Conservation (phyloP, 495 filamentous ascomycete species). For the Bryoglossum gracile region DNA sequence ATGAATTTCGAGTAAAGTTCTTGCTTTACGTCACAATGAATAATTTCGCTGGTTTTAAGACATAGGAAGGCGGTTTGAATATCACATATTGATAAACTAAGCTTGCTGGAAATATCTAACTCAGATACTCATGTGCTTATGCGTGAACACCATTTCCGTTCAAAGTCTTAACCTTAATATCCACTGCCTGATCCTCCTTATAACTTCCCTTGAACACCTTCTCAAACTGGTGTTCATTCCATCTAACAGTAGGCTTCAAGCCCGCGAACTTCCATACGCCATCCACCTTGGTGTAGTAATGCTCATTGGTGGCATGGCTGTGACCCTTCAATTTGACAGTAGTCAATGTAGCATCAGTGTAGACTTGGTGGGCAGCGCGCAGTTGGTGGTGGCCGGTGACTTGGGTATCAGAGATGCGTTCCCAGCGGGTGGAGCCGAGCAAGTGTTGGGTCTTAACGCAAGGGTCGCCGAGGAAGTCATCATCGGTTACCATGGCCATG, state of each 20-base stretch:
- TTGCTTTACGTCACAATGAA: no score
- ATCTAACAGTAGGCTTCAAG: conserved; percentile 60
- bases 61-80: no score
- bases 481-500: conserved; percentile 59
- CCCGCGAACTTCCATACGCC: conserved; percentile 82
- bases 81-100: no score
- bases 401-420: conserved; percentile 58
- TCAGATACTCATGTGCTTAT: no score
- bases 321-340: conserved; percentile 57
- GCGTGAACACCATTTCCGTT: background rate
- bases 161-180: conserved; percentile 45
- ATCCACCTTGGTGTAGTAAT: conserved; percentile 67
- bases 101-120: no score
- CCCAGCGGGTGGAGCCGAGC: conserved; percentile 65
- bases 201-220: conserved; percentile 49
- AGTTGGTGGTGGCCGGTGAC: conserved; percentile 70
- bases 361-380: conserved; percentile 64
- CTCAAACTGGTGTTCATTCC: conserved; percentile 64
- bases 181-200: conserved; percentile 51
- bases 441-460: conserved; percentile 60
- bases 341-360: conserved; percentile 44
- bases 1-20: no score
- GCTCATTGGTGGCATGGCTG: conserved; percentile 61
- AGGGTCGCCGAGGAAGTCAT: conserved; percentile 61
- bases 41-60: no score